Conservation (phyloP, 1,284 basidiomycete genomes). For the Ganoderma leucocontextum region DNA sequence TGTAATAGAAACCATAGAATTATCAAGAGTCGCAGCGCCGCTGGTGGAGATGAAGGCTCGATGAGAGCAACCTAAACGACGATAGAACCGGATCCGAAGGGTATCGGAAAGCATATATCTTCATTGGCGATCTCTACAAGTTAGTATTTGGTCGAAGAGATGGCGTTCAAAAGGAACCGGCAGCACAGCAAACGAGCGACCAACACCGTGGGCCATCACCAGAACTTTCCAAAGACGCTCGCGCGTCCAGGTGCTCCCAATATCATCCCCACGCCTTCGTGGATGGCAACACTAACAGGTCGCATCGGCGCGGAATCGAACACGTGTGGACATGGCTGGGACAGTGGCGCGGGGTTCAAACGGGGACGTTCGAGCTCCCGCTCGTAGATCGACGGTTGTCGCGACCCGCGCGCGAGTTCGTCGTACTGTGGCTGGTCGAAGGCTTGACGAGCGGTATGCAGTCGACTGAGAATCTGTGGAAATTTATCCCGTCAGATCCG, state of each 20-base stretch:
- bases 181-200: neutral
- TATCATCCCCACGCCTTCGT: slow-evolving; percentile 72
- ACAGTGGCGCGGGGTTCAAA: slow-evolving; percentile 58
- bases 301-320: slow-evolving; percentile 79
- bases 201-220: slow-evolving; percentile 47
- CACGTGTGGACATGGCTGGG: slow-evolving; percentile 79
- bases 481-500: neutral
- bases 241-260: slow-evolving; percentile 56
- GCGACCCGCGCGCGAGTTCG: slow-evolving; percentile 53
- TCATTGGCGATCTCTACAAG: slow-evolving; percentile 3
- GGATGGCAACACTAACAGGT: slow-evolving; percentile 77
- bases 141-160: neutral
- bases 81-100: neutral
- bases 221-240: slow-evolving; percentile 74
- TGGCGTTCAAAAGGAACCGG: neutral
- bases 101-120: neutral
- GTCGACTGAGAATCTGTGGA: slow-evolving; percentile 59
- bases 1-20: neutral
- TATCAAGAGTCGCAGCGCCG: neutral
- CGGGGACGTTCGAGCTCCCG: slow-evolving; percentile 68
- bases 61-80: neutral
- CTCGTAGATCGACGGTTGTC: slow-evolving; percentile 77
- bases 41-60: neutral
- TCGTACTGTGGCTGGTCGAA: slow-evolving; percentile 60
- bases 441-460: slow-evolving; percentile 59